A percentile compares a stretch with the other conserved stretches of the same genome.
Conservation (phyloP, 495 filamentous ascomycete species). For the Trichoderma erinaceum region DNA sequence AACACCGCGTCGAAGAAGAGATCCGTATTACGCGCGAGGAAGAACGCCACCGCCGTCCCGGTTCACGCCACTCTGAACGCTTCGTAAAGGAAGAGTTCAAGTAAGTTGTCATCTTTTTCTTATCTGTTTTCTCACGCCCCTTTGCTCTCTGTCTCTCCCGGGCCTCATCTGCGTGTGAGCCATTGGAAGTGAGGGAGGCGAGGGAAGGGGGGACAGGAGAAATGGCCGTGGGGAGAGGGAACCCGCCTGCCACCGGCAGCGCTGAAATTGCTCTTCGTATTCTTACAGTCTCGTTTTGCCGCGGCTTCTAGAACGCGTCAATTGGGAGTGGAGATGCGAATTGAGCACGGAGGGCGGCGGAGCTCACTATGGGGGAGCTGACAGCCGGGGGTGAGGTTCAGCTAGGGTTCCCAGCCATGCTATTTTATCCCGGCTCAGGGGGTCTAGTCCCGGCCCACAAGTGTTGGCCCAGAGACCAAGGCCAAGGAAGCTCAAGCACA, state of each 20-base stretch:
- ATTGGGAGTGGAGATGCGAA: neutral
- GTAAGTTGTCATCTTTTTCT: slow-evolving; percentile 28
- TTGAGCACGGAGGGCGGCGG: slow-evolving; percentile 8
- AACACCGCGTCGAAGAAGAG: slow-evolving; percentile 73
- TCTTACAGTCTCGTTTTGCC: slow-evolving; percentile 11
- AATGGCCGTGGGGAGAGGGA: neutral
- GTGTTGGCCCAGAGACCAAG: slow-evolving; percentile 30
- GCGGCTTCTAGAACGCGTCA: slow-evolving; percentile 13
- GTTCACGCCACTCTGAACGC: slow-evolving; percentile 46
- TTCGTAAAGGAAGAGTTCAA: slow-evolving; percentile 46
- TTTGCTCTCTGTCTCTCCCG: neutral
- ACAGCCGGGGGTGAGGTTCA: slow-evolving; percentile 11
- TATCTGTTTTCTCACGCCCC: neutral
- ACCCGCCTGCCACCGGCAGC: neutral
- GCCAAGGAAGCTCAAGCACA: slow-evolving; percentile 18
- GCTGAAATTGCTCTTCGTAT: slow-evolving; percentile 16
- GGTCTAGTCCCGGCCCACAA: slow-evolving; percentile 8
- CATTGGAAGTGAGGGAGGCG: neutral
- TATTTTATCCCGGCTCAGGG: slow-evolving; percentile 11
- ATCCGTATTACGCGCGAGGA: slow-evolving; percentile 65
- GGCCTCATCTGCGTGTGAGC: neutral
- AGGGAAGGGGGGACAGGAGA: neutral
- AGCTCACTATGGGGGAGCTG: slow-evolving; percentile 14
- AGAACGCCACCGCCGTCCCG: slow-evolving; percentile 60
- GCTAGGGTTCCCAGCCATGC: slow-evolving; percentile 18